These are phyloP conservation scores for Lasiosphaeria hispida DNA, from an alignment of 495 filamentous ascomycete genomes.

Conservation along the genomic window DNA sequence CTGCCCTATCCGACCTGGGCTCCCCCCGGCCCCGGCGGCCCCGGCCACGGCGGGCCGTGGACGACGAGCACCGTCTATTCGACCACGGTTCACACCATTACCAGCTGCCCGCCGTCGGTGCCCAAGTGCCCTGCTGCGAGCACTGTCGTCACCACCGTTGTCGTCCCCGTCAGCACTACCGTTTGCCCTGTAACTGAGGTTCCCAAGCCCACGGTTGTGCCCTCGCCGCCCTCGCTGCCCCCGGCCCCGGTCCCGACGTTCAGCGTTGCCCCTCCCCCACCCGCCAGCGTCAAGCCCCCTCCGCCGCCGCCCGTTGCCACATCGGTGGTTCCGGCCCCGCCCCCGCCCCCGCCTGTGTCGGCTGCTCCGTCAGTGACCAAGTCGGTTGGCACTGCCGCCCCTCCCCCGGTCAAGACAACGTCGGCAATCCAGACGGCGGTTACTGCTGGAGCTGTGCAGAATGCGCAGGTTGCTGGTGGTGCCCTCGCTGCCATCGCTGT, in stretches of 20 bases:
- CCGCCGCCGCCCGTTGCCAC: constrained; percentile 11
- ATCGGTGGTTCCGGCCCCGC: constrained; percentile 7
- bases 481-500: constrained; percentile 34
- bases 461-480: constrained; percentile 32
- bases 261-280: constrained; percentile 13
- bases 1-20: background rate
- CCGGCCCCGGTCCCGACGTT: constrained; percentile 19
- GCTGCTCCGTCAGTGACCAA: constrained; percentile 12
- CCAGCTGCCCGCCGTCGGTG: constrained; percentile 24
- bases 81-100: constrained; percentile 29
- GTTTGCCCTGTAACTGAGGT: constrained; percentile 32
- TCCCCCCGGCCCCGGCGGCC: constrained; percentile 14
- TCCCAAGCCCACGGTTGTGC: constrained; percentile 19
- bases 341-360: constrained; percentile 15
- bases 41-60: constrained; percentile 11
- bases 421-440: constrained; percentile 19
- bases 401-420: constrained; percentile 13
- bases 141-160: constrained; percentile 38
- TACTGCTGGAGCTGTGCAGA: constrained; percentile 31
- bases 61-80: constrained; percentile 36
- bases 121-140: constrained; percentile 30
- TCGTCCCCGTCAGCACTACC: constrained; percentile 34
- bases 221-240: constrained; percentile 10
- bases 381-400: constrained; percentile 19
- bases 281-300: constrained; percentile 12